phyloP scores from a whole-genome alignment of 352 stramenopile genomes.

The Pythium inflatum region DNA sequence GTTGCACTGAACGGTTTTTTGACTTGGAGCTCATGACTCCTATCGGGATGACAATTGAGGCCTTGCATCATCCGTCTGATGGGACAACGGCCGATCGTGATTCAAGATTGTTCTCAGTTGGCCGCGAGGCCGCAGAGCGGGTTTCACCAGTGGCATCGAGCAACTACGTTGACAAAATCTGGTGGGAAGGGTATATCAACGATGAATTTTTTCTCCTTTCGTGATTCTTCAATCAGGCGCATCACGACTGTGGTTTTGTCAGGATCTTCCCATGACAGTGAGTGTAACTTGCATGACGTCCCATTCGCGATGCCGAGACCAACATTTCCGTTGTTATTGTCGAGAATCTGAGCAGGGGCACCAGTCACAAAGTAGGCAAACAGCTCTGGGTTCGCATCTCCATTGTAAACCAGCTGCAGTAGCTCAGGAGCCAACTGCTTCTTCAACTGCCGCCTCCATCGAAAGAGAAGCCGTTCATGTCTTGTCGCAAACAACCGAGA shows the following conservation, averaged over 20 bases:
- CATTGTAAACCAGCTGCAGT: conserved; percentile 6
- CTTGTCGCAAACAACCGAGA: background rate
- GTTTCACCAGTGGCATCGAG: background rate
- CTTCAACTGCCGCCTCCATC: background rate
- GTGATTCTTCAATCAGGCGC: background rate
- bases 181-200: conserved; percentile 7
- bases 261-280: conserved; percentile 25
- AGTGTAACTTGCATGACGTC: conserved; percentile 23
- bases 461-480: background rate
- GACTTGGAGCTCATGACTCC: background rate
- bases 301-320: background rate
- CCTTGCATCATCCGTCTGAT: too few species aligned
- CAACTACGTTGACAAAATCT: conserved; percentile 8
- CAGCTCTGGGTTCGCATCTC: conserved; percentile 18
- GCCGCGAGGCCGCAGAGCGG: background rate
- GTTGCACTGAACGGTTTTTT: too few species aligned
- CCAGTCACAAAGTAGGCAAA: conserved; percentile 23
- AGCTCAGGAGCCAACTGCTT: background rate
- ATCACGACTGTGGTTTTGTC: background rate
- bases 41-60: conserved; percentile 4
- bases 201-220: too few species aligned
- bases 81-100: too few species aligned
- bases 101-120: background rate
- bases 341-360: conserved; percentile 16
- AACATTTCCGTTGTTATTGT: conserved; percentile 27